Conservation (phyloP, 352 stramenopile species). For the Plasmopara halstedii region DNA sequence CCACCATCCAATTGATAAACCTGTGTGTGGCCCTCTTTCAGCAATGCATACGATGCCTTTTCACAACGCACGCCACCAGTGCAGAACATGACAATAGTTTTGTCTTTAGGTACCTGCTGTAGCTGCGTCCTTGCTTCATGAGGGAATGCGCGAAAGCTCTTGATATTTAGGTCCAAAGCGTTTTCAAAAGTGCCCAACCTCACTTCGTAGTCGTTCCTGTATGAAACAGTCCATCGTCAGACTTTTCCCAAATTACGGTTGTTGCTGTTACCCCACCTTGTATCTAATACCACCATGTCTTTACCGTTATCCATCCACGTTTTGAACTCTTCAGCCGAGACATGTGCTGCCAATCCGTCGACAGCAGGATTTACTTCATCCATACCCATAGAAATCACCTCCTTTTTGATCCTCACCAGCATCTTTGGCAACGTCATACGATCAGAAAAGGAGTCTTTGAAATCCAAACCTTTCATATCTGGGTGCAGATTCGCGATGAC, state of each 20-base stretch:
- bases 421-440: slow-evolving; percentile 55
- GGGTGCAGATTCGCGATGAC: slow-evolving; percentile 30
- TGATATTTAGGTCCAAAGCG: slow-evolving; percentile 57
- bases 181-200: slow-evolving; percentile 68
- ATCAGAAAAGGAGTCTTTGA: slow-evolving; percentile 56
- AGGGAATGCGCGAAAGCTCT: slow-evolving; percentile 62
- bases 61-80: slow-evolving; percentile 69
- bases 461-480: slow-evolving; percentile 39
- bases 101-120: slow-evolving; percentile 50
- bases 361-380: slow-evolving; percentile 31
- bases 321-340: slow-evolving; percentile 60
- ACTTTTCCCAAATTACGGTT: not conserved
- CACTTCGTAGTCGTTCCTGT: slow-evolving; percentile 73
- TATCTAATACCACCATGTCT: slow-evolving; percentile 64
- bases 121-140: slow-evolving; percentile 28
- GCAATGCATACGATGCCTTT: slow-evolving; percentile 59
- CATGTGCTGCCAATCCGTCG: slow-evolving; percentile 44
- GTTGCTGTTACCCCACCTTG: slow-evolving; percentile 23
- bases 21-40: slow-evolving; percentile 40
- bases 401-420: slow-evolving; percentile 67
- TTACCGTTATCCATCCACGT: slow-evolving; percentile 54
- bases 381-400: slow-evolving; percentile 71
- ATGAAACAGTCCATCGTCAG: slow-evolving; percentile 9
- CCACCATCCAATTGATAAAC: slow-evolving; percentile 72
- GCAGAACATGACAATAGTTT: slow-evolving; percentile 77